Evolutionary conservation across 352 stramenopile species (phyloP), one percentile per base, ranked within the genome.

Genomic region (Globisporangium polare): DNA sequence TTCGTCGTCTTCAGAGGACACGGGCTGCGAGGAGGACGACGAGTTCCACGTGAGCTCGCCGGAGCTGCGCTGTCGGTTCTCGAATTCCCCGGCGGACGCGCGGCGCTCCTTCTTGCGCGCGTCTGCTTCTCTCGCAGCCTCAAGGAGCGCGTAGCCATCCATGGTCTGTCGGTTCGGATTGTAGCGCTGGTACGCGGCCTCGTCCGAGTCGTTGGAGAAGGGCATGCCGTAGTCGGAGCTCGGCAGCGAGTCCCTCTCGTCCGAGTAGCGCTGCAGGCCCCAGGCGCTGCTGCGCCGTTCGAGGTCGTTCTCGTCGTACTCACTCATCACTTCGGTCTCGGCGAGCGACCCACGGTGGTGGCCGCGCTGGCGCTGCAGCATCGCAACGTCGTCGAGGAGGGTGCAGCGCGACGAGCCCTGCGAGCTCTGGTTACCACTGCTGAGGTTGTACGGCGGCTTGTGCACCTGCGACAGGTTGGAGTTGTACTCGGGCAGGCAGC

Each of bases 401-500:
- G 45, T 61, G 15, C 24, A 42, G 5, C 31, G 37, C 15, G 35
- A 50, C 15, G 42, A 57, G 24, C 5, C 33, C 33, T 39, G 26
- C 17, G n/a, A 37, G n/a, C 27, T 66, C 17, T 52, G 47, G 39
- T 45, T 9, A 41, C 45, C 43, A 33, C 54, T 62, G 3, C 54
- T 62, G 3, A 45, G 27, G 26, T 49, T 41, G 27, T 31, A 41
- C 17, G 54, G 56, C 22, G 53, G 61, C 27, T 71, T 67, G 42
- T 55, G 65, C 24, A 68, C 39, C 22, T 68, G 59, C 31, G 80
- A 67, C 4, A 50, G 51, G 6, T 72, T 69, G 20, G 68, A 69
- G 9, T 45, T 60, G 52, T 79, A 88, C 57, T 87, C 71, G 0
- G 76, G 75, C n/a, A 90, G 57, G 52, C 72, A 89, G 60, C 68